These are phyloP conservation scores for Diaporthe citri DNA, from an alignment of 2,329 filamentous ascomycete genomes.

Conservation along the genomic window DNA sequence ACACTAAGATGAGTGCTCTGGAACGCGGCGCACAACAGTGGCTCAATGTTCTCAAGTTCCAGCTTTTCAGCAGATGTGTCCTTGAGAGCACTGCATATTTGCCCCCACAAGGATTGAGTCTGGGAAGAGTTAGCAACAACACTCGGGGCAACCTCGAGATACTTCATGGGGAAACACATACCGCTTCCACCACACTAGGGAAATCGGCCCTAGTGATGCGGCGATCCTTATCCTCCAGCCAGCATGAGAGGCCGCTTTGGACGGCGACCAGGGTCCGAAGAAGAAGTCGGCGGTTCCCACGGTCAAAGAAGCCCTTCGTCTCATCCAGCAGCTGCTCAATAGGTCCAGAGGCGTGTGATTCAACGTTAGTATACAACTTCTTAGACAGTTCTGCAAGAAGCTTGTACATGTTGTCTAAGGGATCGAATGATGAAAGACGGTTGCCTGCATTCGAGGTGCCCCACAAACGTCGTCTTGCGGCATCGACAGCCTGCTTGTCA, in stretches of 20 bases:
- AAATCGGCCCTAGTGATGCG: slow-evolving; percentile 57
- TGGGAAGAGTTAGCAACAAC: slow-evolving; percentile 50
- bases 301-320: slow-evolving; percentile 64
- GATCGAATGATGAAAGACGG: slow-evolving; percentile 65
- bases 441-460: slow-evolving; percentile 60
- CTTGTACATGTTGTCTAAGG: slow-evolving; percentile 76
- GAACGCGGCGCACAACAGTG: slow-evolving; percentile 67
- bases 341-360: slow-evolving; percentile 47
- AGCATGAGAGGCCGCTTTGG: slow-evolving; percentile 72
- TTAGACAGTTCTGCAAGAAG: slow-evolving; percentile 67
- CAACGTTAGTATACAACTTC: slow-evolving; percentile 62
- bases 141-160: slow-evolving; percentile 31
- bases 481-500: slow-evolving; percentile 74
- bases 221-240: slow-evolving; percentile 71
- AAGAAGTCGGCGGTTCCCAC: slow-evolving; percentile 63
- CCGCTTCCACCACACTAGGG: slow-evolving; percentile 56
- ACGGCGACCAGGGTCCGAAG: slow-evolving; percentile 69
- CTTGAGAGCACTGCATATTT: slow-evolving; percentile 56
- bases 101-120: slow-evolving; percentile 64
- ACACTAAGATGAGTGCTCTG: slow-evolving; percentile 67
- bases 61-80: slow-evolving; percentile 53
- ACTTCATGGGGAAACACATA: slow-evolving; percentile 52
- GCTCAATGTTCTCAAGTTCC: slow-evolving; percentile 66
- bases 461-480: slow-evolving; percentile 76
- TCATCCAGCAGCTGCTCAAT: slow-evolving; percentile 63